Base-by-base conservation (phyloP, 257 asterid species). In the Solanum tacnaense region DNA sequence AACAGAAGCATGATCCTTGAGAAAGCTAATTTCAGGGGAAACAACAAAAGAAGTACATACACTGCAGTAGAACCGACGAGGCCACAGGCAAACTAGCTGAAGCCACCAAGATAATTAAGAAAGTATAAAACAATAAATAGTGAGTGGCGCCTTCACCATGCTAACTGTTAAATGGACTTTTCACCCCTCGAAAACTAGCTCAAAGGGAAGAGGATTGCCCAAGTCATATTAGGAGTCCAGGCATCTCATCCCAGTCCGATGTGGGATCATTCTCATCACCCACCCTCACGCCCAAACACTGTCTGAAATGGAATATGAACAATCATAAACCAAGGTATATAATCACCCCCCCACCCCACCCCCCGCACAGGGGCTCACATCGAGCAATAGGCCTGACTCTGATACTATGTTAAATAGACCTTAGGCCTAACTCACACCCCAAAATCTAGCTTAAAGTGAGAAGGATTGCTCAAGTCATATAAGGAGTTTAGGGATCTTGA, bases 1-100 rank as follows among this genome's bases (percentile, higher is more conserved):
- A 87, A 67, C 74, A 89, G 11, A 46, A 82, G 85, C 76, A 81
- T n/a, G 71, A 62, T 79, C 41, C 68, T 89, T 84, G 74, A 84
- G 83, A 34, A 65, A 21, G 67, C 79, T 62, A 46, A 46, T 27
- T 29, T 16, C 18, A 81, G 36, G 27, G 35, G 58, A 88, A 75
- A 88, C 56, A 60, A 62, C 21, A 81, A 9, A 81, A 81, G 84
- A 78, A 4, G 65, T 44, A 15, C 67, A 46, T 46, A 44, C 1
- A 79, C 16, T 79, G 39, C 39, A 44, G 39, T 2, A 46, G 67
- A 41, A 29, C 0, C 10, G 9, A 81, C 5, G 25, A 81, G 0
- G 12, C 52, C 68, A 46, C 41, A 29, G 9, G 39, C 85, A 73
- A 73, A 72, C 41, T 32, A 32, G 78, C 25, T 18, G 79, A 73